A percentile compares a stretch with the other conserved stretches of the same genome.
These are phyloP conservation scores for Globisporangium acanthophoron DNA, from an alignment of 352 stramenopile species.

Conservation along the genomic window DNA sequence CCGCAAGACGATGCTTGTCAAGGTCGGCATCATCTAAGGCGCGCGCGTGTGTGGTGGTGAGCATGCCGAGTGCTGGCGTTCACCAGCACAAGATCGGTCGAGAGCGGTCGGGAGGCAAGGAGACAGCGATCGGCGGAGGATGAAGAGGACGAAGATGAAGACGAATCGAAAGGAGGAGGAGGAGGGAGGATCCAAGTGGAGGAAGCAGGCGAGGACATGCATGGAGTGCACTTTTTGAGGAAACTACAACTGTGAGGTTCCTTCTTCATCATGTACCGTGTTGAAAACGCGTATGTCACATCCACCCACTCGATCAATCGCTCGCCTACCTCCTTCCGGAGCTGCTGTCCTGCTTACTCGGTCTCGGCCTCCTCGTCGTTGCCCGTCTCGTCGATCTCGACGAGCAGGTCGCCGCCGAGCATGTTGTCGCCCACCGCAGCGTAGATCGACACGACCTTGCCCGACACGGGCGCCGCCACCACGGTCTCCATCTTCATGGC, in stretches of 20 bases:
- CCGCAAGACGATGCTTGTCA: constrained; percentile 67
- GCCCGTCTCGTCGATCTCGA: constrained; percentile 92
- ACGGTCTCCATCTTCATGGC: constrained; percentile 99
- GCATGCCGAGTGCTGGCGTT: too few species aligned
- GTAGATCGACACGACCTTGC: constrained; percentile 88
- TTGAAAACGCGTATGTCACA: not conserved
- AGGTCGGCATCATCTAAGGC: constrained; percentile 67
- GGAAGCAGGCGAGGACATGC: not conserved
- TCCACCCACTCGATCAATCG: not conserved
- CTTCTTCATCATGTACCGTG: too few species aligned
- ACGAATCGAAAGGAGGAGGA: not conserved
- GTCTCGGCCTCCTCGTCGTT: constrained; percentile 27
- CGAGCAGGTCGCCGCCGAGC: constrained; percentile 91
- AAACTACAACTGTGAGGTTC: too few species aligned
- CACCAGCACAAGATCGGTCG: not conserved
- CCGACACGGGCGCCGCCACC: constrained; percentile 86
- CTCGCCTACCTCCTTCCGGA: too few species aligned
- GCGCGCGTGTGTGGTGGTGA: too few species aligned
- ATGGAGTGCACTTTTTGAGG: not conserved
- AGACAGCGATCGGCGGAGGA: not conserved
- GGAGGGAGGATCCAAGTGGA: not conserved
- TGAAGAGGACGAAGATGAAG: too few species aligned
- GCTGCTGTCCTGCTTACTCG: constrained; percentile 6
- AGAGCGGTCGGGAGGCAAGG: not conserved
- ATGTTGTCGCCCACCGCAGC: constrained; percentile 94